Percentiles rank a stretch among this genome's conserved stretches.
These are phyloP conservation scores for Tuber indicum DNA, from an alignment of 495 filamentous ascomycete species.

Conservation along the genomic window DNA sequence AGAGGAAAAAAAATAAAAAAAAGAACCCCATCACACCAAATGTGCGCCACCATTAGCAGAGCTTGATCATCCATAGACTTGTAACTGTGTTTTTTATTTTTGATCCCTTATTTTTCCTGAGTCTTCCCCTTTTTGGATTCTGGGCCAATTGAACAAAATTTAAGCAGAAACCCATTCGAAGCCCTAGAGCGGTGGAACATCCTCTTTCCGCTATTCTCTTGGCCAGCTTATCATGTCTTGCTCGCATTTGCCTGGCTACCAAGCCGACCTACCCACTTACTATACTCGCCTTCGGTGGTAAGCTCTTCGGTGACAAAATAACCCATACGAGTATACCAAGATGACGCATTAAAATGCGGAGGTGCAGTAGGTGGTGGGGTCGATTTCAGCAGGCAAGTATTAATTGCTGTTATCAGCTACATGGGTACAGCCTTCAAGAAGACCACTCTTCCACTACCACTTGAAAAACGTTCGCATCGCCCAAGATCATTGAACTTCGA, in stretches of 20 bases:
- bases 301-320: slow-evolving; percentile 3
- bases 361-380: slow-evolving; percentile 2
- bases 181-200: neutral
- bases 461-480: neutral
- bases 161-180: neutral
- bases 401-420: slow-evolving; percentile 2
- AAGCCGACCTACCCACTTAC: neutral
- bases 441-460: slow-evolving; percentile 3
- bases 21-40: neutral
- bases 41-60: neutral
- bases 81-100: neutral
- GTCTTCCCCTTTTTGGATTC: neutral
- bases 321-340: neutral
- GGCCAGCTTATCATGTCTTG: neutral
- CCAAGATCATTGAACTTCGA: neutral
- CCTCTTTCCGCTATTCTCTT: neutral
- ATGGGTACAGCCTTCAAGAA: neutral
- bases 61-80: neutral
- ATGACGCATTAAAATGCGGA: slow-evolving; percentile 6
- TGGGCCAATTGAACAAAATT: neutral
- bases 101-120: neutral
- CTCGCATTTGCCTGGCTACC: neutral
- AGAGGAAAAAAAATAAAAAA: neutral
- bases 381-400: neutral
- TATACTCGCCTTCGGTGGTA: neutral